Base-by-base conservation (phyloP, 1,284 basidiomycete genomes). In the Rhodotorula sp. region DNA sequence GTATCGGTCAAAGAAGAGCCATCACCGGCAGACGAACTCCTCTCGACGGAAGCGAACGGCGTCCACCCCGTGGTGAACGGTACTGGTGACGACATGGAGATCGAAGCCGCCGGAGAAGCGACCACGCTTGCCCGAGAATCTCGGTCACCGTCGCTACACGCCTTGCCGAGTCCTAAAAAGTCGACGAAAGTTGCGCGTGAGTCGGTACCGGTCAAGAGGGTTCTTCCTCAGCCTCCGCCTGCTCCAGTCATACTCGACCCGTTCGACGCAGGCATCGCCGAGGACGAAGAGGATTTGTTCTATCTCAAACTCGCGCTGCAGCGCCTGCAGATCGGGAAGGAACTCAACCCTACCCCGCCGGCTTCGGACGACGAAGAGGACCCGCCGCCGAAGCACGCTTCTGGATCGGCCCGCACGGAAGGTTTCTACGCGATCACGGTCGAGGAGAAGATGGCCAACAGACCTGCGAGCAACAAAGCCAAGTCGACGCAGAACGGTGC, bases 371-470 rank as follows among this genome's bases (percentile, higher is more conserved):
- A 70, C 65, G 74, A 76, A 56, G 61, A 68, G 12, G 57, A 49
- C 14, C 59, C 64, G 49, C 70, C 58, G 65, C 74, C 39, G 46
- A 88, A 88, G 61, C 92, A 95, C 79, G 75, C 86, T 65, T 90
- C 90, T 0, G 93, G 93, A 39, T 90, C 90, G 46, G 92, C 93
- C 51, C 88, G 95, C 39, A 93, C 94, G 0, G 92, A 98, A 83
- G 96, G 97, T 1, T 93, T 90, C 81, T 96, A 96, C 86, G 92
- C 92, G 84, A 93, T 99, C 79, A 89, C 92, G 0, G 90, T 93
- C 72, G 88, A 90, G 5, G 91, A 95, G 79, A 99, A 99, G 84
- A 90, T 93, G 2, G 88, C 88, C 10, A 98, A 99, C 79, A 81
- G 87, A 7, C 85, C 86, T 1, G 84, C 86, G 69, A 82, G 85